A percentile compares a stretch with the other conserved stretches of the same genome.
phyloP scores from a whole-genome alignment of 179 eudicot species.

The Patellifolia procumbens region DNA sequence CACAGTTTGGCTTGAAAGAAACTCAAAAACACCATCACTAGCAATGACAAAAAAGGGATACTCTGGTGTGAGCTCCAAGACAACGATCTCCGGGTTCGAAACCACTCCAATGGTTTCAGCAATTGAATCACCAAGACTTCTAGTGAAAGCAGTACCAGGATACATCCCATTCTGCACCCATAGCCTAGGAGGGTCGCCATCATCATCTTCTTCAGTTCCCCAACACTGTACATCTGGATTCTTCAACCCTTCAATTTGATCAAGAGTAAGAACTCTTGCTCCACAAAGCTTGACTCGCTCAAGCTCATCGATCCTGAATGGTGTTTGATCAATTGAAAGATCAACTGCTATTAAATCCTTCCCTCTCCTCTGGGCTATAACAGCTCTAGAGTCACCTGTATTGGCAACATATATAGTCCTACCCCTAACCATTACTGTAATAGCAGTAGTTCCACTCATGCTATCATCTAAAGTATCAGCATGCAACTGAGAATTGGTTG shows the following conservation, averaged over 20 bases:
- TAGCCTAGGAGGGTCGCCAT: slow-evolving; percentile 97
- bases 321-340: slow-evolving; percentile 91
- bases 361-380: slow-evolving; percentile 84
- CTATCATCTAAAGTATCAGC: slow-evolving; percentile 85
- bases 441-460: slow-evolving; percentile 99
- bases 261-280: slow-evolving; percentile 94
- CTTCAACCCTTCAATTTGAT: slow-evolving; percentile 98
- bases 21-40: slow-evolving; percentile 98
- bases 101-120: slow-evolving; percentile 97
- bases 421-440: slow-evolving; percentile 84
- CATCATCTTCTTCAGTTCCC: slow-evolving; percentile 98
- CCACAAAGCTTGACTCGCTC: slow-evolving; percentile 93
- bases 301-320: slow-evolving; percentile 80
- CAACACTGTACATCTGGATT: slow-evolving; percentile 90
- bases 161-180: slow-evolving; percentile 99
- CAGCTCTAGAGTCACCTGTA: slow-evolving; percentile 96
- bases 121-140: slow-evolving; percentile 95
- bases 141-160: slow-evolving; percentile 96
- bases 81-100: slow-evolving; percentile 85
- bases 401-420: slow-evolving; percentile 78
- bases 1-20: slow-evolving; percentile 92
- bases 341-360: slow-evolving; percentile 78
- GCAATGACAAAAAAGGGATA: slow-evolving; percentile 95
- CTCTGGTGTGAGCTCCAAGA: slow-evolving; percentile 78
- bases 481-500: slow-evolving; percentile 86